Conservation (phyloP, 225 moss, liverwort and hornwort genomes). For the Bryoerythrophyllum caledonicum region DNA sequence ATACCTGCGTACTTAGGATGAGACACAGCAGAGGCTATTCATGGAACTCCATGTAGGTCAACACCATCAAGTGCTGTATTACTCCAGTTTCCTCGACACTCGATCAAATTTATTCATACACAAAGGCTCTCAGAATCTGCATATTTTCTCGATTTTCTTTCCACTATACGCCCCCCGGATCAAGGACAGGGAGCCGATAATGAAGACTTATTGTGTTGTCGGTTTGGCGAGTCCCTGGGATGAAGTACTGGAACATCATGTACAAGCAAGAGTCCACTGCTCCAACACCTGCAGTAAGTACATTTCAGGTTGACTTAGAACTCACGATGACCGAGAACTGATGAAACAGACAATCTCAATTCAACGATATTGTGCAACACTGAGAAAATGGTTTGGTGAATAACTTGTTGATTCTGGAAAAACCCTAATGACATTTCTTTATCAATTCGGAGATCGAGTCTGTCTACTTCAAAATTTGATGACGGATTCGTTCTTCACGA, state of each 20-base stretch:
- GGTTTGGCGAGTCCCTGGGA: constrained; percentile 88
- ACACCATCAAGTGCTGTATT: constrained; percentile 12
- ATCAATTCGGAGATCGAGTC: neutral
- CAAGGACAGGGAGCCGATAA: constrained; percentile 82
- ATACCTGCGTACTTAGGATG: neutral
- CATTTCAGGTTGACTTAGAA: constrained; percentile 18
- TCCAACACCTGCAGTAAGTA: constrained; percentile 70
- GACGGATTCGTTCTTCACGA: constrained; percentile 2
- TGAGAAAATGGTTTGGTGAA: neutral
- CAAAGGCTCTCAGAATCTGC: constrained; percentile 11
- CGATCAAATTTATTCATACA: neutral
- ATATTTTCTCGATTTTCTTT: neutral
- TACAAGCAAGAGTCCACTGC: constrained; percentile 79
- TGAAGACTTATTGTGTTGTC: constrained; percentile 93
- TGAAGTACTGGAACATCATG: constrained; percentile 97
- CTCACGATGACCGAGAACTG: neutral
- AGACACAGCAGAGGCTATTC: neutral
- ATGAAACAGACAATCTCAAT: neutral
- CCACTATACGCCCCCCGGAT: constrained; percentile 42
- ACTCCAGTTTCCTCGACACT: neutral
- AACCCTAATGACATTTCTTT: neutral
- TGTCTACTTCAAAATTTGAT: neutral
- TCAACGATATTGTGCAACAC: neutral
- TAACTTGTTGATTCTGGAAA: neutral
- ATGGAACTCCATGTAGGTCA: neutral